phyloP scores from a whole-genome alignment of 352 stramenopile species.

The Thalassiosira livingstoniorum region DNA sequence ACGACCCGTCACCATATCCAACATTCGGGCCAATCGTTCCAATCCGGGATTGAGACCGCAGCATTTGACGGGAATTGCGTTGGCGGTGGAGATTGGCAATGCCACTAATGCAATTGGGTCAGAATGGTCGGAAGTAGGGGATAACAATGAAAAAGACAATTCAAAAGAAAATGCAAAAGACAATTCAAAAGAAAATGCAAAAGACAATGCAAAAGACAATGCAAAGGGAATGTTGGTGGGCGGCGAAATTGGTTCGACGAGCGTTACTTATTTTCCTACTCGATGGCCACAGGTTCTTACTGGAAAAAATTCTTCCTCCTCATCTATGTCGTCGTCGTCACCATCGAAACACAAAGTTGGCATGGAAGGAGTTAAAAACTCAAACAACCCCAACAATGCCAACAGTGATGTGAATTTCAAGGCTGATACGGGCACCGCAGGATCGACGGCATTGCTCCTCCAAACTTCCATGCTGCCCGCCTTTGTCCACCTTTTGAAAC shows the following conservation, averaged over 20 bases:
- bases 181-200: no score
- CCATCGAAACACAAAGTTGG: no score
- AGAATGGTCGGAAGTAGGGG: no score
- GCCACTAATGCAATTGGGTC: no score
- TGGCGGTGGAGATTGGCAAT: constrained; percentile 55
- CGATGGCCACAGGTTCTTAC: no score
- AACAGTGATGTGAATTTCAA: constrained; percentile 14
- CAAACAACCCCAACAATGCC: not conserved
- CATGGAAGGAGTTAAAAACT: no score
- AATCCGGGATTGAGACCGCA: constrained; percentile 88
- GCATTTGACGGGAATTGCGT: constrained; percentile 87
- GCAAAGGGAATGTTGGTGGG: constrained; percentile 53
- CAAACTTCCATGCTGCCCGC: constrained; percentile 67
- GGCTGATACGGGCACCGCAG: constrained; percentile 72
- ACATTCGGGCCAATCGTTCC: constrained; percentile 86
- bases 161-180: no score
- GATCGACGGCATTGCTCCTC: constrained; percentile 74
- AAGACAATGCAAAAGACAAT: no score
- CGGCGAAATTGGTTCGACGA: constrained; percentile 37
- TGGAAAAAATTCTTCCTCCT: no score
- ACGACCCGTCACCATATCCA: constrained; percentile 85
- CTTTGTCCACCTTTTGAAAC: constrained; percentile 36
- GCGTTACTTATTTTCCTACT: constrained; percentile 46
- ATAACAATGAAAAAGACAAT: no score
- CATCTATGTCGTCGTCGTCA: no score